These are phyloP conservation scores for Hymenoscyphus albidus DNA, from an alignment of 2,329 filamentous ascomycete genomes.

Conservation along the genomic window DNA sequence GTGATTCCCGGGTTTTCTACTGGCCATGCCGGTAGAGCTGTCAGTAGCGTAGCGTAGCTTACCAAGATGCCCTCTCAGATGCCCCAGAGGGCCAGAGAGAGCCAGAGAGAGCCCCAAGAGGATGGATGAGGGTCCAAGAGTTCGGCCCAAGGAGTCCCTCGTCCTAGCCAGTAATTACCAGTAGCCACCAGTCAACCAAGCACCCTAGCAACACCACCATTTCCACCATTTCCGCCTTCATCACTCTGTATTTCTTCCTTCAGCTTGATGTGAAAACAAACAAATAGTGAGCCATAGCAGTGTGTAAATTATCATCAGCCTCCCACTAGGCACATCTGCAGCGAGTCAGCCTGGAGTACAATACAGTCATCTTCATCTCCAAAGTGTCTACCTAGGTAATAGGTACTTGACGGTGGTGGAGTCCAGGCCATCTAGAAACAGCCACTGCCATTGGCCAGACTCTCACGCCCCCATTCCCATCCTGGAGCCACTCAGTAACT, in stretches of 20 bases:
- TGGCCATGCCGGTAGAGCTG: neutral
- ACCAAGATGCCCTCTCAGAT: neutral
- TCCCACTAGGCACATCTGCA: neutral
- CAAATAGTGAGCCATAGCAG: neutral
- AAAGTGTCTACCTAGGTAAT: too few species aligned
- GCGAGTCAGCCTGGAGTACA: neutral
- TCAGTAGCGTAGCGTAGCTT: neutral
- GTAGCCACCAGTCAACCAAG: neutral
- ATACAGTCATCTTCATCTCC: neutral
- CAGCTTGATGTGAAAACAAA: neutral
- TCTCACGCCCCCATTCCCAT: too few species aligned
- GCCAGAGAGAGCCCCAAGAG: neutral
- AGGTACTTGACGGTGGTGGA: too few species aligned
- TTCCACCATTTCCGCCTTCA: neutral
- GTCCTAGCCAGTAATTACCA: too few species aligned
- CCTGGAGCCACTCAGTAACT: too few species aligned
- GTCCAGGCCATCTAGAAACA: too few species aligned
- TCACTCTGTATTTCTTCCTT: neutral
- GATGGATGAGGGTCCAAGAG: too few species aligned
- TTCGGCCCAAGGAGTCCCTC: too few species aligned
- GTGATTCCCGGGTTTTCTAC: neutral
- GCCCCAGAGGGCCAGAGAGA: neutral
- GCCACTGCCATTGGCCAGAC: too few species aligned
- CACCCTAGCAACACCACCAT: neutral
- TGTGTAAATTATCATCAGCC: neutral